Evolutionary conservation across 106 monocot species (phyloP).

Genomic region (Iris macrosiphon): DNA sequence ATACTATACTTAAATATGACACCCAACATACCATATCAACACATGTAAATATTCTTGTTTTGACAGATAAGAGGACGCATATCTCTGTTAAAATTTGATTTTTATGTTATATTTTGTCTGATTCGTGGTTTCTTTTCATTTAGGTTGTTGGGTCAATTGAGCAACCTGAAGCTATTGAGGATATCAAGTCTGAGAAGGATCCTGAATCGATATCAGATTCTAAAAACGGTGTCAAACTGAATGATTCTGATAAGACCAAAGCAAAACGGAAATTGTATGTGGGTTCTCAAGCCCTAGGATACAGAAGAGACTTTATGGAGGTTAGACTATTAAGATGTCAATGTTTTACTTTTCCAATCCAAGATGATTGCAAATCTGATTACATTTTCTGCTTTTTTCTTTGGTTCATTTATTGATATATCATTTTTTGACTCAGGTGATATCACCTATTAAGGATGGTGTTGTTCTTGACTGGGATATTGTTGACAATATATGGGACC

Average conservation of each 20-base stretch:
- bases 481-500: conserved; percentile 93
- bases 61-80: no score
- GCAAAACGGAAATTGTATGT: conserved; percentile 65
- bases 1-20: no score
- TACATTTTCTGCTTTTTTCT: background rate
- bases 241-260: conserved; percentile 48
- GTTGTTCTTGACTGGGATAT: conserved; percentile 92
- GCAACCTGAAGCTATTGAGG: conserved; percentile 42
- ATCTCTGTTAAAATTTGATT: no score
- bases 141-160: conserved; percentile 88
- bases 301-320: conserved; percentile 68
- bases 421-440: conserved; percentile 37
- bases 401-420: background rate
- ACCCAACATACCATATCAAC: no score
- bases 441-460: conserved; percentile 90
- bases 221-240: conserved; percentile 28
- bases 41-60: no score
- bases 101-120: background rate
- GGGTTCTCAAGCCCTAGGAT: conserved; percentile 64
- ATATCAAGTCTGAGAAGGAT: conserved; percentile 66
- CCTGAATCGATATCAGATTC: conserved; percentile 40
- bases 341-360: background rate
- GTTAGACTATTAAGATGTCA: conserved; percentile 23
- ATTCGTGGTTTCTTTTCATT: conserved; percentile 1
- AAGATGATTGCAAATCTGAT: background rate